Conservation (phyloP, 1,139 yeast genomes). For the Diutina pseudorugosa region DNA sequence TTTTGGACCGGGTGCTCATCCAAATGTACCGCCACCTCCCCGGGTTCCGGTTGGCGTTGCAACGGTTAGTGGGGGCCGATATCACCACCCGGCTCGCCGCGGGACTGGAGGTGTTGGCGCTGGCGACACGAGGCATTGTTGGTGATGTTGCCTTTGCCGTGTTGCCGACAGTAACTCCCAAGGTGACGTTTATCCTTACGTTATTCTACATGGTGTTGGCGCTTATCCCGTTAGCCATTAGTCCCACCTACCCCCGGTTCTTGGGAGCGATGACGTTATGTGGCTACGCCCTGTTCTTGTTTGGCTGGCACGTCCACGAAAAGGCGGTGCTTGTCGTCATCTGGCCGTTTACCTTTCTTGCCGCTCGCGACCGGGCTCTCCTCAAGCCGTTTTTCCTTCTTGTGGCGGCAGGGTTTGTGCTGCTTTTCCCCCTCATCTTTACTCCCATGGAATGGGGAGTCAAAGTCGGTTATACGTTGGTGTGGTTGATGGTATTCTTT, state of each 20-base stretch:
- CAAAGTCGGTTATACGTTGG: conserved; percentile 66
- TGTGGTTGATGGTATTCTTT: conserved; percentile 75
- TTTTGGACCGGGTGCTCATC: conserved; percentile 64
- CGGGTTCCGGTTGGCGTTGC: conserved; percentile 24
- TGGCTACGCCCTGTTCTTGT: conserved; percentile 81
- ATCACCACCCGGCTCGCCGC: conserved; percentile 18
- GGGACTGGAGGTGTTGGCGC: conserved; percentile 16
- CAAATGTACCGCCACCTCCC: conserved; percentile 36
- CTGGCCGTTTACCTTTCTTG: conserved; percentile 79
- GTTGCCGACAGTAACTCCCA: conserved; percentile 72
- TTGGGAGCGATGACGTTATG: conserved; percentile 79
- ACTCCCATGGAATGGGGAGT: conserved; percentile 72
- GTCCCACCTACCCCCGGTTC: conserved; percentile 69
- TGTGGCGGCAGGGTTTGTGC: conserved; percentile 73
- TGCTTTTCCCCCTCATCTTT: conserved; percentile 78
- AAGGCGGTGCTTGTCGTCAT: conserved; percentile 84
- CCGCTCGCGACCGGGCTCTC: conserved; percentile 58
- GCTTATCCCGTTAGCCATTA: conserved; percentile 58
- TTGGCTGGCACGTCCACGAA: conserved; percentile 99
- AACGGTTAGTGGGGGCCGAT: conserved; percentile 15
- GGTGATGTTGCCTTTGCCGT: conserved; percentile 80
- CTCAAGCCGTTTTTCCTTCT: conserved; percentile 56
- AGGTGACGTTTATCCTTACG: conserved; percentile 64
- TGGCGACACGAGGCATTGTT: conserved; percentile 77
- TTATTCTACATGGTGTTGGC: conserved; percentile 73